Evolutionary conservation across 768 basidiomycete species (phyloP), one percentile per base, ranked within the genome.

Genomic region (Psilocybe cubensis): DNA sequence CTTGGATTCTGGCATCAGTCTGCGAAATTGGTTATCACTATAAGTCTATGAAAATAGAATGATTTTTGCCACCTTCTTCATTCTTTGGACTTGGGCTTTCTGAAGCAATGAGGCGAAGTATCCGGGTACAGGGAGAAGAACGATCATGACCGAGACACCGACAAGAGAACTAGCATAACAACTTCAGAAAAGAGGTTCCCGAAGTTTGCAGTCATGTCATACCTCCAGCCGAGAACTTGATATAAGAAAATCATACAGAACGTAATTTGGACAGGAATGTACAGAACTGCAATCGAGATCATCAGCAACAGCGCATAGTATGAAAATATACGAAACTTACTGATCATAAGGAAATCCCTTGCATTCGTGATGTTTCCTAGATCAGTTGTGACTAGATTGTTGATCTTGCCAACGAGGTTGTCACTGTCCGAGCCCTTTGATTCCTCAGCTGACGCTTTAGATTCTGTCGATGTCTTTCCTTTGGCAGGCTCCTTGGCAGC

Each of bases 331-430:
- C 3, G n/a, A 6, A 23, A 59, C 64, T 25, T 31, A 56, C 60
- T 12, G 8, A 66, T 38, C 10, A 57, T 46, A 18, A 69, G 46
- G 54, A 65, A 66, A 41, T 64, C 63, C 35, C 61, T 56, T 9
- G 54, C 64, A 11, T 68, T 66, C n/a, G 65, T 66, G 28, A 81
- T 76, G 56, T 72, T 73, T 20, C 59, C 59, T 50, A 79, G 27
- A 44, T 68, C 65, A 0, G 60, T 64, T 11, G 63, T 68, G 9
- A 66, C 61, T 0, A 68, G 53, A 29, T 91, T 92, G 68, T 88
- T 92, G 67, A 93, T 86, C 67, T 84, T 89, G 8, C 91, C 91
- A 33, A 85, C 81, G 20, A 91, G 71, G 63, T 87, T 86, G n/a
- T 52, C 33, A 23, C 44, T 27, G 24, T 41, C 28, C 41, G 25